These are phyloP conservation scores for Vicia faba DNA, from an alignment of 306 rosid genomes.

Conservation along the genomic window DNA sequence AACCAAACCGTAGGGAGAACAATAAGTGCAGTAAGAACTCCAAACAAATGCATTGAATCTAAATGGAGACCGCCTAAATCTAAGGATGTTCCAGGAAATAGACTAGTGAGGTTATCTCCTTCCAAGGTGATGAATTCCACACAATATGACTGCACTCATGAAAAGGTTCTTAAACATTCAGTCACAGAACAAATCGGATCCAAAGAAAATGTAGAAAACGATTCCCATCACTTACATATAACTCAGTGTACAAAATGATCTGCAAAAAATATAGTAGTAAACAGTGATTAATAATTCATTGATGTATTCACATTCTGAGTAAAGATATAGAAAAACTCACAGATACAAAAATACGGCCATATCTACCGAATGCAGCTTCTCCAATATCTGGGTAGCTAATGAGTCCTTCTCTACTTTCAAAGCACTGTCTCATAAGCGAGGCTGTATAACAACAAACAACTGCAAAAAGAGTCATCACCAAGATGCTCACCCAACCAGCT, in stretches of 20 bases:
- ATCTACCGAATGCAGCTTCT: constrained; percentile 85
- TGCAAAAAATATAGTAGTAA: constrained; percentile 40
- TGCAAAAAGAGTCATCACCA: constrained; percentile 63
- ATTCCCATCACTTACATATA: constrained; percentile 65
- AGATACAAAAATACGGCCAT: constrained; percentile 64
- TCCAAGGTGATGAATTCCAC: constrained; percentile 82
- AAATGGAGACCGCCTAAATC: constrained; percentile 53
- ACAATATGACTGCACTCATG: constrained; percentile 61
- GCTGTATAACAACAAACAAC: constrained; percentile 75
- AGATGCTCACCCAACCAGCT: constrained; percentile 80
- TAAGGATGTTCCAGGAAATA: constrained; percentile 69
- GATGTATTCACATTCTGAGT: background rate
- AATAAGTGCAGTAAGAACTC: constrained; percentile 63
- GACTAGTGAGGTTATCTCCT: constrained; percentile 78
- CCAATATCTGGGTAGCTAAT: constrained; percentile 75
- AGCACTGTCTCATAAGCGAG: constrained; percentile 69
- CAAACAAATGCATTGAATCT: constrained; percentile 68
- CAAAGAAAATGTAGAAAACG: background rate
- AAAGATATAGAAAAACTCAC: constrained; percentile 53
- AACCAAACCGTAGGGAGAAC: constrained; percentile 79
- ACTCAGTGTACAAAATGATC: constrained; percentile 71
- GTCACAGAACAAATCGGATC: constrained; percentile 1
- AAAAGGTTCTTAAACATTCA: constrained; percentile 24
- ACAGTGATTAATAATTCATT: too few relatives aligned
- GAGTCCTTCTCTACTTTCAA: constrained; percentile 68